These are phyloP conservation scores for Epichloe aotearoae DNA, from an alignment of 2,329 filamentous ascomycete species.

Conservation along the genomic window DNA sequence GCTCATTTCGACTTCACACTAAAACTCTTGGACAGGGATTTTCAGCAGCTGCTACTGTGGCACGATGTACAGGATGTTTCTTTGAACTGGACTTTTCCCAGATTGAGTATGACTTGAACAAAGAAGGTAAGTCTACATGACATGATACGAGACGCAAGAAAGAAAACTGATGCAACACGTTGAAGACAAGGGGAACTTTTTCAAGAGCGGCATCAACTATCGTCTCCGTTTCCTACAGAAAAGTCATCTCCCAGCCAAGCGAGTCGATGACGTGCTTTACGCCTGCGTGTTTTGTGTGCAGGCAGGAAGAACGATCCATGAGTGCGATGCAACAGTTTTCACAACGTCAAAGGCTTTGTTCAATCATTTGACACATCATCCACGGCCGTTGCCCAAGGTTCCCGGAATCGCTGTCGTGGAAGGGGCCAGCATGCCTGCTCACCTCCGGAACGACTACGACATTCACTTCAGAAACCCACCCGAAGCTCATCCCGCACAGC, in stretches of 20 bases:
- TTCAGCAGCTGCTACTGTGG: conserved; percentile 27
- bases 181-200: conserved; percentile 30
- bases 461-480: conserved; percentile 33
- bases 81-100: conserved; percentile 40
- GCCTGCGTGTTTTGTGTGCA: conserved; percentile 42
- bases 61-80: conserved; percentile 38
- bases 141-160: not conserved
- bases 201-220: conserved; percentile 32
- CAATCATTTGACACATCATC: conserved; percentile 38
- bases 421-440: conserved; percentile 23
- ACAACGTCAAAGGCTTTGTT: conserved; percentile 40
- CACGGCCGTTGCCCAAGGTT: conserved; percentile 37
- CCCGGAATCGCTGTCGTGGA: conserved; percentile 37
- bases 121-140: conserved; percentile 23
- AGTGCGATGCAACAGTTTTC: conserved; percentile 44
- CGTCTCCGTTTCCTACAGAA: conserved; percentile 44
- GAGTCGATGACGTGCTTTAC: conserved; percentile 39
- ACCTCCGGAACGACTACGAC: conserved; percentile 37
- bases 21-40: conserved; percentile 22
- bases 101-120: conserved; percentile 38
- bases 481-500: conserved; percentile 26
- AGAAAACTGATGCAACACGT: too few relatives aligned
- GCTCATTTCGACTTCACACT: not conserved
- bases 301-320: conserved; percentile 33
- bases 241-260: conserved; percentile 35